Conservation (phyloP, 1,284 basidiomycete genomes). For the Xerocomus tenax region DNA sequence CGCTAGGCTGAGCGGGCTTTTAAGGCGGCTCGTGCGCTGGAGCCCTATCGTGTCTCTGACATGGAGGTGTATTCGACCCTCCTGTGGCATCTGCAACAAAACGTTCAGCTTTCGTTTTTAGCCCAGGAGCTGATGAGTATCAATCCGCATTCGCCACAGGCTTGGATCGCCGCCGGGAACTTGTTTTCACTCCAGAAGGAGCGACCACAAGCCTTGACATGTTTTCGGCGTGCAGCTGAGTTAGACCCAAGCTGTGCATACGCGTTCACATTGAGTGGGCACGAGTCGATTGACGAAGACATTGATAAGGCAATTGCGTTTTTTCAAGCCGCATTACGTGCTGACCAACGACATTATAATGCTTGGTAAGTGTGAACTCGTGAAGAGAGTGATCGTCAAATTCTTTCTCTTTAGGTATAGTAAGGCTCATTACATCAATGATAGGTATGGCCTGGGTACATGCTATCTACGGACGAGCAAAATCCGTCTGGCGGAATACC, state of each 20-base stretch:
- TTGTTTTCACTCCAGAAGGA: constrained; percentile 88
- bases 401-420: background rate
- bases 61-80: constrained; percentile 94
- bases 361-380: constrained; percentile 63
- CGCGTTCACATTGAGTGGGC: constrained; percentile 87
- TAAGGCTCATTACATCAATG: constrained; percentile 25
- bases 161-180: constrained; percentile 93
- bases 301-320: constrained; percentile 80
- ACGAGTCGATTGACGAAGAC: constrained; percentile 92
- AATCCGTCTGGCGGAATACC: constrained; percentile 83
- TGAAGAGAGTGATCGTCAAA: constrained; percentile 1
- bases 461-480: constrained; percentile 91
- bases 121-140: constrained; percentile 84
- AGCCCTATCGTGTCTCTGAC: constrained; percentile 79
- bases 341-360: constrained; percentile 86
- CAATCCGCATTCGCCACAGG: constrained; percentile 70
- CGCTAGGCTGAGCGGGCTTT: constrained; percentile 79
- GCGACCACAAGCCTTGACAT: constrained; percentile 81
- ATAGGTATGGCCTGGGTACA: constrained; percentile 91
- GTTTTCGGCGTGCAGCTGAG: constrained; percentile 82
- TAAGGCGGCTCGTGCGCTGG: constrained; percentile 64
- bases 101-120: constrained; percentile 76
- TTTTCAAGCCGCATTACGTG: constrained; percentile 82
- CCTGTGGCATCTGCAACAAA: constrained; percentile 82
- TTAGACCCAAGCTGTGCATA: constrained; percentile 81